Evolutionary conservation across 163 green algal genomes (phyloP), one percentile per base, ranked within the genome.

Genomic region (Chlorella variabilis): DNA sequence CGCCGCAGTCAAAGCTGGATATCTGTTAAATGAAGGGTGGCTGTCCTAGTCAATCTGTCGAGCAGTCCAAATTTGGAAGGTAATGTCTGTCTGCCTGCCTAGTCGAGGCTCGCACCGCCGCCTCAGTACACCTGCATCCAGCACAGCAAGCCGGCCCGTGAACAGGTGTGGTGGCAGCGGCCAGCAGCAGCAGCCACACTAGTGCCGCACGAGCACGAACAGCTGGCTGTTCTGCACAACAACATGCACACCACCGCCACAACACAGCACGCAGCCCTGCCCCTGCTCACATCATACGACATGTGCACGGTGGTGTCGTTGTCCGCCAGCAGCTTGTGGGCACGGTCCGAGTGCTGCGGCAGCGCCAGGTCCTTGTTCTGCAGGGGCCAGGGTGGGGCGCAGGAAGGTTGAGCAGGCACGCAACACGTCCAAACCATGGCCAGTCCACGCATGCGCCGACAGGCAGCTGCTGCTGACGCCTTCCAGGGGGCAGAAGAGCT

Each of bases 281-380:
- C 29, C 59, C 59, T 20, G 17, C 59, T 80, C 45, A 89, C 85
- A 51, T 89, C 85, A 67, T 85, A 89, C 18, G 75, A 85, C 70
- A 84, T 82, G 51, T 85, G 51, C 70, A 89, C 71, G 6, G 62
- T 77, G 45, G 69, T 69, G n/a, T 73, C 38, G 76, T 87, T 87
- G 38, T 84, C 82, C 29, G 83, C 90, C 59, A 93, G 87, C 76
- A 93, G 82, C 73, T 85, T 85, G 71, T 89, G 83, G 6, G 90
- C 85, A 20, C 84, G 80, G 67, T 90, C 83, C 23, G 90, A 90
- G 84, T 92, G 85, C 65, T 87, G 48, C 27, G 90, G 90, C 81
- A 85, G 78, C 39, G 87, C 83, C 77, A 93, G 62, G 79, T 93
- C 90, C 74, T 89, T 89, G 76, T 75, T 63, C 73, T 80, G 71